These are phyloP conservation scores for Fabrea salina DNA, from an alignment of 169 alveolate genomes.

Conservation along the genomic window DNA sequence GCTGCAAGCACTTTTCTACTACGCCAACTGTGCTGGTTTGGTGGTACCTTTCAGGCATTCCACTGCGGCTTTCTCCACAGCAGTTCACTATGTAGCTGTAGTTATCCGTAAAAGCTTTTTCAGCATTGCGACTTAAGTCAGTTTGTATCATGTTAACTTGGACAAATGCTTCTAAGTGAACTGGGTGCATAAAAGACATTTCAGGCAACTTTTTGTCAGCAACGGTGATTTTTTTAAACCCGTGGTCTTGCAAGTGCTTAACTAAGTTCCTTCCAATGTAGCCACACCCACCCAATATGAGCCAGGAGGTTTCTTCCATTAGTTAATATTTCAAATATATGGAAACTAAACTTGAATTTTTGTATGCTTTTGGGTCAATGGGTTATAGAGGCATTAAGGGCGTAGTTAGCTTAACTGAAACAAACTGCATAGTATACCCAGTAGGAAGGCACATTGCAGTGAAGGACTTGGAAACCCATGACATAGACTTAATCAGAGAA, in stretches of 20 bases:
- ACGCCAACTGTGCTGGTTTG: constrained; percentile 13
- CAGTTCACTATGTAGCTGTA: constrained; percentile 16
- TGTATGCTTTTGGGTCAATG: constrained; percentile 40
- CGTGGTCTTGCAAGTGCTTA: not conserved
- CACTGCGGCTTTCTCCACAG: constrained; percentile 21
- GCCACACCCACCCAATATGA: constrained; percentile 22
- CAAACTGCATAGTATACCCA: constrained; percentile 37
- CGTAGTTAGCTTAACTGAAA: constrained; percentile 23
- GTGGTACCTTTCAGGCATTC: not conserved
- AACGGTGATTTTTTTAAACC: not conserved
- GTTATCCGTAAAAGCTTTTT: constrained; percentile 2
- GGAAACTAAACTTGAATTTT: constrained; percentile 28
- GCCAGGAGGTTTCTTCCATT: constrained; percentile 22
- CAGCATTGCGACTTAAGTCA: constrained; percentile 5
- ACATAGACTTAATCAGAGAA: constrained; percentile 41
- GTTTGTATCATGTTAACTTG: not conserved
- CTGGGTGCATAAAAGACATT: not conserved
- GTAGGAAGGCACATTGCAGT: constrained; percentile 45
- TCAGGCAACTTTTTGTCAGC: constrained; percentile 23
- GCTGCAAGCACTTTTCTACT: not conserved
- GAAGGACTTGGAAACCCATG: constrained; percentile 1
- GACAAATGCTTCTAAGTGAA: not conserved
- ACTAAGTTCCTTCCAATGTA: constrained; percentile 17
- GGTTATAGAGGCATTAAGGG: not conserved
- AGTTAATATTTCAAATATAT: not conserved